Evolutionary conservation across 139 green algal genomes (phyloP).

Genomic region (Desmodesmus armatus): DNA sequence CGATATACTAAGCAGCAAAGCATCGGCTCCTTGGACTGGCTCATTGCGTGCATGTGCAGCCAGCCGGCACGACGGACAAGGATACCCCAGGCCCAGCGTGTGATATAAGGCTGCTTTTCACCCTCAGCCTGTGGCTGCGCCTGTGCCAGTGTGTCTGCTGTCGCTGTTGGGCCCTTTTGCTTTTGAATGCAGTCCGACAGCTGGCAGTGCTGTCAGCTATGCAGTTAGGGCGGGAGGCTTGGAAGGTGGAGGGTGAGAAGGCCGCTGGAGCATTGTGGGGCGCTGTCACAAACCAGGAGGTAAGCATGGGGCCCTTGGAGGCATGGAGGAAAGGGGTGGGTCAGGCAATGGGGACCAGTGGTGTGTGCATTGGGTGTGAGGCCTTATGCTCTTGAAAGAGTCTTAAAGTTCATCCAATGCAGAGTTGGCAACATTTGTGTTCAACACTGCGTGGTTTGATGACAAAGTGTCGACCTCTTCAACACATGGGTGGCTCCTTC

Average conservation of each 20-base stretch:
- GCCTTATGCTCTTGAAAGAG: too few relatives aligned
- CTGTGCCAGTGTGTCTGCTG: too few relatives aligned
- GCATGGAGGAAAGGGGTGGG: not conserved
- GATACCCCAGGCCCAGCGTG: not conserved
- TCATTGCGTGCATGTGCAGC: not conserved
- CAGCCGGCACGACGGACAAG: not conserved
- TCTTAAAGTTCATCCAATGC: too few relatives aligned
- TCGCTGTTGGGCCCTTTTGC: too few relatives aligned
- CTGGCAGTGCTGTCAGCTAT: conserved; percentile 43
- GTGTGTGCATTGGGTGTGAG: not conserved
- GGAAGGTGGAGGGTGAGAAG: not conserved
- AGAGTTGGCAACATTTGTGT: too few relatives aligned
- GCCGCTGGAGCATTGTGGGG: too few relatives aligned
- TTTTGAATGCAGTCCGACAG: not conserved
- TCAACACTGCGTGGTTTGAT: too few relatives aligned
- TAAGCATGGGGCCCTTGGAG: not conserved
- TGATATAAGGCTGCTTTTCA: not conserved
- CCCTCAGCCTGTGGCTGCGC: not conserved
- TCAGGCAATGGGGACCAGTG: not conserved
- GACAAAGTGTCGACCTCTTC: too few relatives aligned
- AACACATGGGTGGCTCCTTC: too few relatives aligned
- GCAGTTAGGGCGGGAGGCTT: not conserved
- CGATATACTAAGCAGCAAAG: too few relatives aligned
- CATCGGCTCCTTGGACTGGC: too few relatives aligned
- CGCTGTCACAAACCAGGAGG: too few relatives aligned